Conservation (phyloP, 352 stramenopile species). For the Paralagenidium karlingii region DNA sequence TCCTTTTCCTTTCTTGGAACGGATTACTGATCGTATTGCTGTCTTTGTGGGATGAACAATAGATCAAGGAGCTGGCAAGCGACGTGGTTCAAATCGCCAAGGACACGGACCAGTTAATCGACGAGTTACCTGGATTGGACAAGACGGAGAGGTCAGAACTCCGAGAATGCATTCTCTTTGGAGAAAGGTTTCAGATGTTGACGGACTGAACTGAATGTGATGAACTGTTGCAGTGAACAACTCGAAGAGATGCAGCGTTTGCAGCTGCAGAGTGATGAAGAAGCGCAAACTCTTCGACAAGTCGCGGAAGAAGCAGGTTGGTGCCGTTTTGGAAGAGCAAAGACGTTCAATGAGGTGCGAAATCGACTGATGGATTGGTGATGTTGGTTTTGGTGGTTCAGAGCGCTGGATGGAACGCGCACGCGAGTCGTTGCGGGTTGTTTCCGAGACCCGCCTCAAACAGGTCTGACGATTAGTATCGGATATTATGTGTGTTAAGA, state of each 20-base stretch:
- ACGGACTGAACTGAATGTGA: too few species aligned
- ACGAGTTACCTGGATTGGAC: conserved; percentile 67
- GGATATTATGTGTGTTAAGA: too few species aligned
- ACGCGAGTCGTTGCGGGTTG: conserved; percentile 67
- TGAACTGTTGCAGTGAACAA: conserved; percentile 51
- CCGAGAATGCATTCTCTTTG: background rate
- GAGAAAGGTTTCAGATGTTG: too few species aligned
- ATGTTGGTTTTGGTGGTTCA: conserved; percentile 6
- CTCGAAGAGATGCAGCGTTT: conserved; percentile 63
- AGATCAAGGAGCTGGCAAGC: conserved; percentile 64
- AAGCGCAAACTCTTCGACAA: conserved; percentile 71
- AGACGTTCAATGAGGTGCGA: background rate
- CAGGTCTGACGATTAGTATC: background rate
- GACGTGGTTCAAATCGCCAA: conserved; percentile 70
- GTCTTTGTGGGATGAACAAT: background rate
- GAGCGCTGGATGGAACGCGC: conserved; percentile 74
- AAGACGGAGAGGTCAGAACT: conserved; percentile 52
- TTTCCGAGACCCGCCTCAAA: conserved; percentile 57
- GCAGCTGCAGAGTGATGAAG: conserved; percentile 76
- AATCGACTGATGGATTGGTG: too few species aligned
- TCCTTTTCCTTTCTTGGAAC: background rate
- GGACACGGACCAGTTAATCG: conserved; percentile 66
- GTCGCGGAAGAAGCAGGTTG: conserved; percentile 69
- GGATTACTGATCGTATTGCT: conserved; percentile 18
- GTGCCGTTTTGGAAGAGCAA: background rate